These are phyloP conservation scores for Blastocystis sp. DNA, from an alignment of 352 stramenopile species.

Conservation along the genomic window DNA sequence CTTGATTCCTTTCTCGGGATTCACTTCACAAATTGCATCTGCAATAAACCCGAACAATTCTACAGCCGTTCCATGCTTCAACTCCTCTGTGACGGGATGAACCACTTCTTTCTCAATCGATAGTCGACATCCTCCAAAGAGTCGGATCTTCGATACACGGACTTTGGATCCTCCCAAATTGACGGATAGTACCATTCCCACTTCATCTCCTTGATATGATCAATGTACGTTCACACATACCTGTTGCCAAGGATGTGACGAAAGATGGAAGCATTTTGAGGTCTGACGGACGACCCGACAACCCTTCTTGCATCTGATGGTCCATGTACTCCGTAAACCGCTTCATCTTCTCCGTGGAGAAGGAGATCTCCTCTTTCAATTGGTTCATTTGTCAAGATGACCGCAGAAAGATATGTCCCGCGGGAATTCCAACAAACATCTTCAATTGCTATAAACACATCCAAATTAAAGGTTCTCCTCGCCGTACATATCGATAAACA, in stretches of 20 bases:
- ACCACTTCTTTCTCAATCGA: neutral
- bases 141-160: neutral
- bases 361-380: slow-evolving; percentile 3
- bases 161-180: slow-evolving; percentile 25
- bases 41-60: slow-evolving; percentile 33
- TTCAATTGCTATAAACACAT: slow-evolving; percentile 38
- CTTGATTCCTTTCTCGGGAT: slow-evolving; percentile 40
- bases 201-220: slow-evolving; percentile 30
- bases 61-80: neutral
- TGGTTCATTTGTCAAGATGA: neutral
- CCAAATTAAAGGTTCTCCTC: slow-evolving; percentile 39
- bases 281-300: neutral
- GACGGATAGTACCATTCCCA: slow-evolving; percentile 6
- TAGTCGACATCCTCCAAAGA: neutral
- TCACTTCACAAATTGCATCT: neutral
- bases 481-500: slow-evolving; percentile 52
- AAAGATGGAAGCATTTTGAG: slow-evolving; percentile 43
- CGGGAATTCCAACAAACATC: slow-evolving; percentile 34
- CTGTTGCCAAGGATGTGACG: neutral
- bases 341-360: slow-evolving; percentile 35
- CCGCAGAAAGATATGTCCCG: neutral
- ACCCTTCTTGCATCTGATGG: neutral
- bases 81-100: neutral
- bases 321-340: neutral
- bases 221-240: neutral